Base-by-base conservation (phyloP, 306 rosid genomes). In the Casuarina equisetifolia region DNA sequence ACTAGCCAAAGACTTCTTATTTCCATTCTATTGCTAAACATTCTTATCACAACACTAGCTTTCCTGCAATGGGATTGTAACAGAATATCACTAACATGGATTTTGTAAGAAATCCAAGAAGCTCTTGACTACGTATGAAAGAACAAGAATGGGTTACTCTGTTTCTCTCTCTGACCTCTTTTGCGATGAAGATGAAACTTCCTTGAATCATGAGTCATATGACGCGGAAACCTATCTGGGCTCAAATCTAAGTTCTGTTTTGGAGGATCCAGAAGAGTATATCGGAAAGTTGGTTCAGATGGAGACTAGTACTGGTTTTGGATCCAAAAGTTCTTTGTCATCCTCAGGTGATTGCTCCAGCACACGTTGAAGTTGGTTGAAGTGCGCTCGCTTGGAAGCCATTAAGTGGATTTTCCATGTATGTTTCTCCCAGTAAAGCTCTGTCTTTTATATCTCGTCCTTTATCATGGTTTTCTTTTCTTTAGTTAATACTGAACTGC, bases 351-450 rank as follows among this genome's bases (percentile, higher is more conserved):
- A 75, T 81, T 81, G 70, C 36, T 85, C 87, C 2, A 40, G 9
- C 20, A 49, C 62, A 5, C 67, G 16, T 5, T 67, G 42, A 70
- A 67, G 10, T 72, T 89, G 90, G 93, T 78, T 92, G 62, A 78
- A 75, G 73, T 70, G 40, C 76, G 90, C 85, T 68, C 98, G 97
- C n/a, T 72, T 86, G 36, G 84, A 88, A 74, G 85, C 91, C 71
- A 79, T 89, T 71, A 81, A 88, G 16, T 92, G 97, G 97, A 85
- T 90, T 94, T 85, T 90, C 88, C 84, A 84, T 80, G 97, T 91
- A 79, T 36, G 98, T 90, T 74, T 75, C 69, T 73, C 44, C 72
- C 58, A 48, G 7, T n/a, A 25, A n/a, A 62, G 13, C 0, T 74
- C 38, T 2, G 63, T 9, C 16, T 38, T 59, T 8, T 12, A 19